phyloP scores from a whole-genome alignment of 768 basidiomycete species.

The Cubamyces lactineus region DNA sequence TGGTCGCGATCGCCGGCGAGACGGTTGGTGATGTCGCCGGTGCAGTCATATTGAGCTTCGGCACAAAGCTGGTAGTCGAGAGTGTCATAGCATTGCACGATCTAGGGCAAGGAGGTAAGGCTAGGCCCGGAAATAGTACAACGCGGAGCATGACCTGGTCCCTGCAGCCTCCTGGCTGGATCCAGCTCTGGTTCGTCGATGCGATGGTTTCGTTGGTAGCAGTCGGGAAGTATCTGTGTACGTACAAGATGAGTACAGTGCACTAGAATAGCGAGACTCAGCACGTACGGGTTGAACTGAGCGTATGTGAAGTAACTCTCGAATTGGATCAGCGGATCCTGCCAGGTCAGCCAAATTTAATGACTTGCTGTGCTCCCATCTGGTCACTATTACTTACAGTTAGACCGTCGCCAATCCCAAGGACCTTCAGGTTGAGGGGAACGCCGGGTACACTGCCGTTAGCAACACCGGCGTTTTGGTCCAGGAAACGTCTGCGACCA shows the following conservation, averaged over 20 bases:
- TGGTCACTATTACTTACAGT: conserved; percentile 44
- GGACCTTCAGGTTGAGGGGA: conserved; percentile 55
- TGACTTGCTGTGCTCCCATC: not conserved
- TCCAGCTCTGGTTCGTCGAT: conserved; percentile 48
- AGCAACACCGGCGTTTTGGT: conserved; percentile 59
- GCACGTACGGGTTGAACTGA: conserved; percentile 46
- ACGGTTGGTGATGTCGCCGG: conserved; percentile 52
- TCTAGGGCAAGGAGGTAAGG: conserved; percentile 37
- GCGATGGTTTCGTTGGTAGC: conserved; percentile 46
- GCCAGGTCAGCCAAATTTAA: not conserved
- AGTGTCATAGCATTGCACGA: conserved; percentile 52
- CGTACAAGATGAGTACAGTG: not conserved
- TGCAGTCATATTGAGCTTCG: conserved; percentile 58
- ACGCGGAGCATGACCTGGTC: conserved; percentile 45
- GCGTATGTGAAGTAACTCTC: conserved; percentile 61
- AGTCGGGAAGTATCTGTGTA: conserved; percentile 50
- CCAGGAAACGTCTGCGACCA: conserved; percentile 47
- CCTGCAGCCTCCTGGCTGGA: conserved; percentile 49
- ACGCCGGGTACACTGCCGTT: conserved; percentile 47
- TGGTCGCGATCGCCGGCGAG: conserved; percentile 55
- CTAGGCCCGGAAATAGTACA: not conserved
- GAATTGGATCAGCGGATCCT: conserved; percentile 53
- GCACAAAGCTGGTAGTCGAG: conserved; percentile 54
- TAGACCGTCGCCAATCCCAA: conserved; percentile 67
- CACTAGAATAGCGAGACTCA: not conserved